Base-by-base conservation (phyloP, 805 yeast genomes). In the Torulaspora indica region DNA sequence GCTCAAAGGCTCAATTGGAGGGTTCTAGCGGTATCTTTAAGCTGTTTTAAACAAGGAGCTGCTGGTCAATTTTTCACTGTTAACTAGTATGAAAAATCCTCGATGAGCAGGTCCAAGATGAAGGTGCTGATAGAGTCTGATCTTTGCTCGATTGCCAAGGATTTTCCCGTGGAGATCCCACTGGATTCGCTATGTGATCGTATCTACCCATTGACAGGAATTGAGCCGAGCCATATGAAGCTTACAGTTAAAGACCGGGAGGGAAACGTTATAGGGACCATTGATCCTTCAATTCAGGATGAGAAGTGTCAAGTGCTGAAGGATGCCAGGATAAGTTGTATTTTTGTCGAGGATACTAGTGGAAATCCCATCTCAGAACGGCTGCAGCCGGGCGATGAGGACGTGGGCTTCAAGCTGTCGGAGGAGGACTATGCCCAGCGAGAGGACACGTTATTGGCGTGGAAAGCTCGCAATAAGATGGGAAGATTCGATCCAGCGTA, bases 401-500 rank as follows among this genome's bases (percentile, higher is more conserved):
- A 52, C 8, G 52, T 50, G 10, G 13, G 42, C 15, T 58, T 55
- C 35, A 38, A 46, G 28, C 45, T 60, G 23, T 48, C 59, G 10
- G 66, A 58, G 20, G 61, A 59, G 31, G 63, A 54, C n/a, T 63
- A 90, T 61, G 80, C 74, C 24, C 68, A 68, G 37, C 71, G 84
- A 46, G 41, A 64, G 3, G 78, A 82, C 43, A 74, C 91, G 0
- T 95, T 86, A 1, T 71, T 81, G 44, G 75, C 74, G 43, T 90
- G 96, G 95, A 91, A 90, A 61, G 72, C 74, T 45, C 69, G 73
- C 24, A 74, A 84, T 50, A 65, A 77, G 45, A 66, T 87, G 20
- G 96, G 97, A 0, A 69, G 90, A 40, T 89, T 81, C 54, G 78
- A 83, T 49, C 85, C 88, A 0, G 58, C 66, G 3, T 75, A 60